Conservation (phyloP, 345 rosid species). For the Linum tenue region DNA sequence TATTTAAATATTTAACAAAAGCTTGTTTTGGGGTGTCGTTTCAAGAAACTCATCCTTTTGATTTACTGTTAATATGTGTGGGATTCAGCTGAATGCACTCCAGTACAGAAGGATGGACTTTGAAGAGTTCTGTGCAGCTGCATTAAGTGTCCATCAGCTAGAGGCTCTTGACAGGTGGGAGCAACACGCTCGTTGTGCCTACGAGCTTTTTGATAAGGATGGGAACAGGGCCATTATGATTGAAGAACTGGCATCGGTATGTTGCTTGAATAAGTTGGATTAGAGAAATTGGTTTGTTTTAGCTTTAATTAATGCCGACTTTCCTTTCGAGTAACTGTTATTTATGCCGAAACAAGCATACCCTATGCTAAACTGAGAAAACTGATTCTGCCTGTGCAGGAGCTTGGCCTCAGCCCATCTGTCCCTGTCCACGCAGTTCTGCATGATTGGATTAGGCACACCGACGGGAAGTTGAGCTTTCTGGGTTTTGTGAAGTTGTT, state of each 20-base stretch:
- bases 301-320: no score
- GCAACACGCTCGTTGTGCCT: constrained; percentile 54
- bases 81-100: constrained; percentile 62
- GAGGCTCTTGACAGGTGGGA: constrained; percentile 92
- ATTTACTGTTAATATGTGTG: neutral
- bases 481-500: constrained; percentile 73
- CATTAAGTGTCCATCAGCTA: constrained; percentile 69
- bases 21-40: neutral
- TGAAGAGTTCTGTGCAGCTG: constrained; percentile 92
- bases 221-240: constrained; percentile 72
- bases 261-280: neutral
- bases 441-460: constrained; percentile 67
- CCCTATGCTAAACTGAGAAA: neutral
- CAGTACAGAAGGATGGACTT: constrained; percentile 56
- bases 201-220: constrained; percentile 71
- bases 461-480: constrained; percentile 81
- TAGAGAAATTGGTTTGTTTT: no score
- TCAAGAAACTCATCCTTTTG: neutral
- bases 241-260: constrained; percentile 71
- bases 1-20: neutral
- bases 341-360: neutral
- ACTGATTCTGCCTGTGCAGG: constrained; percentile 29
- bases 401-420: constrained; percentile 71
- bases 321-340: neutral
- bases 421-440: constrained; percentile 45